phyloP scores from a whole-genome alignment of 78 protist species.

The Salpingoeca rosetta region DNA sequence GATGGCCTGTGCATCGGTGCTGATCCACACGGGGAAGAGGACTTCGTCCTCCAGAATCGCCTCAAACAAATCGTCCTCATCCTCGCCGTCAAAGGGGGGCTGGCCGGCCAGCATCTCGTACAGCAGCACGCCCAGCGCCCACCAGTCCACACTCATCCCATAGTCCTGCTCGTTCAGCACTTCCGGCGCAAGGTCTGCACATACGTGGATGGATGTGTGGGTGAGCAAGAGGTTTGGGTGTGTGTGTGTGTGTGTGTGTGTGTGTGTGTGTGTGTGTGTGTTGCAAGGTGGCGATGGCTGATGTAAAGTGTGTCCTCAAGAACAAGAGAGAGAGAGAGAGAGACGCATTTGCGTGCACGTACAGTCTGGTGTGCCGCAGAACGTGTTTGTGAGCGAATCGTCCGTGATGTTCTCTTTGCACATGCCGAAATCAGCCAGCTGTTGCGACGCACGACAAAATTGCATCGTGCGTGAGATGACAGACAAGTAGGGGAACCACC shows the following conservation, averaged over 20 bases:
- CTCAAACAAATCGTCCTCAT: constrained; percentile 43
- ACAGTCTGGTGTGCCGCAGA: constrained; percentile 94
- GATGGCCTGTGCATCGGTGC: not conserved
- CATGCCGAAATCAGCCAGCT: constrained; percentile 70
- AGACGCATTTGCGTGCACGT: too few relatives aligned
- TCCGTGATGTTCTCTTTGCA: constrained; percentile 26
- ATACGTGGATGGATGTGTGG: too few relatives aligned
- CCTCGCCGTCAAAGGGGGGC: constrained; percentile 46
- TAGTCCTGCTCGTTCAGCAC: constrained; percentile 41
- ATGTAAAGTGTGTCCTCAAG: too few relatives aligned
- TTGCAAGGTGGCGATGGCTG: too few relatives aligned
- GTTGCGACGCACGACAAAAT: too few relatives aligned
- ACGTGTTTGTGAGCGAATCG: constrained; percentile 53
- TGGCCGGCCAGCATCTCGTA: constrained; percentile 72
- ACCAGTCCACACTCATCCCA: constrained; percentile 79
- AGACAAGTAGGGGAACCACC: too few relatives aligned
- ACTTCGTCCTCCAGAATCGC: constrained; percentile 24
- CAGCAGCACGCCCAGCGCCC: constrained; percentile 78
- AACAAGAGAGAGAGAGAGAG: too few relatives aligned
- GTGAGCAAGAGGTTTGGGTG: too few relatives aligned
- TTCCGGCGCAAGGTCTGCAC: constrained; percentile 86
- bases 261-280: too few relatives aligned
- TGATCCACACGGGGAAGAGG: not conserved
- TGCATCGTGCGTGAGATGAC: too few relatives aligned
- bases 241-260: too few relatives aligned